Conservation (phyloP, 805 yeast species). For the Zygosaccharomyces rouxii region DNA sequence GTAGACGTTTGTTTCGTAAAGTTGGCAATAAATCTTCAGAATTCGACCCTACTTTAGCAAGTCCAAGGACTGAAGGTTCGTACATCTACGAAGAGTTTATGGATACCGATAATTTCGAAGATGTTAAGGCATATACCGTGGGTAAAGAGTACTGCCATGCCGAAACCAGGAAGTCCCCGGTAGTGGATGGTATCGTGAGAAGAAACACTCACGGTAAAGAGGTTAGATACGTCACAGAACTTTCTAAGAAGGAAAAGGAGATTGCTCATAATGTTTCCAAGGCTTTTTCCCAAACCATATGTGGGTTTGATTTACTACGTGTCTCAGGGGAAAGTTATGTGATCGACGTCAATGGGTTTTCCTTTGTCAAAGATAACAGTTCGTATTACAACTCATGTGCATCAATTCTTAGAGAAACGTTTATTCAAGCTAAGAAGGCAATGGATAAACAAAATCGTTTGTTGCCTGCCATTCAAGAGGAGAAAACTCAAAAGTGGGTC, state of each 20-base stretch:
- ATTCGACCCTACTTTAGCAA: slow-evolving; percentile 72
- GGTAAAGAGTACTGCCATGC: slow-evolving; percentile 92
- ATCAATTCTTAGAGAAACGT: slow-evolving; percentile 67
- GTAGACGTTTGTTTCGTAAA: slow-evolving; percentile 86
- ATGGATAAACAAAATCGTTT: slow-evolving; percentile 40
- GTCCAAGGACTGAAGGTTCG: slow-evolving; percentile 85
- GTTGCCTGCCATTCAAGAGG: slow-evolving; percentile 37
- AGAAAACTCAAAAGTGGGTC: slow-evolving; percentile 80
- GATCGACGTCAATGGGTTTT: slow-evolving; percentile 96
- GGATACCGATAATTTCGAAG: slow-evolving; percentile 98
- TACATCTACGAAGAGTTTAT: slow-evolving; percentile 89
- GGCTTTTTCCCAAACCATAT: slow-evolving; percentile 85
- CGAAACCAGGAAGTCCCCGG: slow-evolving; percentile 96
- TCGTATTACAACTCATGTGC: slow-evolving; percentile 84
- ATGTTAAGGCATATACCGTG: slow-evolving; percentile 96
- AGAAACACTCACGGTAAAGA: slow-evolving; percentile 98
- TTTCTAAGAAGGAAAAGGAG: slow-evolving; percentile 65
- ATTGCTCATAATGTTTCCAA: slow-evolving; percentile 77
- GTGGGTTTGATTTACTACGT: slow-evolving; percentile 92
- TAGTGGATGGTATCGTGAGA: slow-evolving; percentile 97
- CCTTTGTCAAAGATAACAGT: slow-evolving; percentile 89
- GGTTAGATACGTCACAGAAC: slow-evolving; percentile 79
- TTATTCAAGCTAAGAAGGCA: slow-evolving; percentile 54
- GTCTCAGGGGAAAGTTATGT: slow-evolving; percentile 86
- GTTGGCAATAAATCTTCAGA: slow-evolving; percentile 97